These are phyloP conservation scores for Fusarium succisae DNA, from an alignment of 2,329 filamentous ascomycete species.

Conservation along the genomic window DNA sequence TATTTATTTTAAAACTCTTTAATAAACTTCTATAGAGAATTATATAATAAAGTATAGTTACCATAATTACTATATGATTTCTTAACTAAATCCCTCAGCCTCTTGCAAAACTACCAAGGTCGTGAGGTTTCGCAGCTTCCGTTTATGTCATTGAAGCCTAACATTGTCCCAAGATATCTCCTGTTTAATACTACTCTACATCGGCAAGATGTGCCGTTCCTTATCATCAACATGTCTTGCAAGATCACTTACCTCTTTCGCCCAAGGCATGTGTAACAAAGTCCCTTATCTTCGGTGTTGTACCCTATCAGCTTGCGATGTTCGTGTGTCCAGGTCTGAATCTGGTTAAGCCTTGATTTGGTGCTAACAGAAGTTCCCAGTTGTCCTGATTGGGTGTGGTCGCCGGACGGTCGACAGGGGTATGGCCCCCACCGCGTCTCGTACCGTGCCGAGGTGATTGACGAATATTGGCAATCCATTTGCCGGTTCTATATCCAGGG, in stretches of 20 bases:
- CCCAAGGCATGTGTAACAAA: not conserved
- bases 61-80: too few relatives aligned
- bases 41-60: too few relatives aligned
- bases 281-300: not conserved
- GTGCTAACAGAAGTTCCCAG: not conserved
- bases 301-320: not conserved
- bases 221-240: not conserved
- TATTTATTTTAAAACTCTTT: too few relatives aligned
- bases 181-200: not conserved
- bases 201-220: not conserved
- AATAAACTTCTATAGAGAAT: too few relatives aligned
- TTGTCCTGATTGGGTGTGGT: not conserved
- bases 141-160: not conserved
- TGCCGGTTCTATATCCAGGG: not conserved
- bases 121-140: not conserved
- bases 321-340: not conserved
- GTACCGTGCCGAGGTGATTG: not conserved
- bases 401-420: not conserved
- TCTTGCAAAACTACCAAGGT: accelerated
- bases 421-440: not conserved
- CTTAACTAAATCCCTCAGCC: not conserved
- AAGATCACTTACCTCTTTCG: not conserved
- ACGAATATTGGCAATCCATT: not conserved
- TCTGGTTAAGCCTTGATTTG: not conserved
- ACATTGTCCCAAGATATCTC: not conserved